Evolutionary conservation across 2,329 filamentous ascomycete species (phyloP), one percentile per base, ranked within the genome.

Genomic region (Mycosphaerelloides madeirae): DNA sequence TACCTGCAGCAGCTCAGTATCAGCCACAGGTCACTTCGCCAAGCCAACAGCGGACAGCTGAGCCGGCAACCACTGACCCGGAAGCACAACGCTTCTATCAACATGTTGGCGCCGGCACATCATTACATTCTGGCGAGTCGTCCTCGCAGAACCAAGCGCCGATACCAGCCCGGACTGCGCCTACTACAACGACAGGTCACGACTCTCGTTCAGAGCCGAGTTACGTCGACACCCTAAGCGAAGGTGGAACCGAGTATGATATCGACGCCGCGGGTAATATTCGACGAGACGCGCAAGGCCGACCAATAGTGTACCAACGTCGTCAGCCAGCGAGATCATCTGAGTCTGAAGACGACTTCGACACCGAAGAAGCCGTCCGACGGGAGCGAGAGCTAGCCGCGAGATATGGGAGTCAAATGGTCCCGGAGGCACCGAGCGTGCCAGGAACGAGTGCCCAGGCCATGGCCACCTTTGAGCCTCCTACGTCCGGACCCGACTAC

Each of bases 241-340:
- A 85, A 63, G 80, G 76, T 63, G 80, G 83, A 67, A 84, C 85
- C 64, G 84, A 89, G 65, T 89, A 85, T 65, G 75, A 78, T 49
- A 76, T 80, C 54, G 80, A 84, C 60, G 71, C 73, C 25, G 68
- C 77, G 43, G 81, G 80, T 49, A 75, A 79, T 54, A 80, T 81
- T 55, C 71, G 79, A 44, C 75, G 73, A 42, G 83, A 85, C 64
- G 70, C 72, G 28, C 73, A 77, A 43, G 83, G 82, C 42, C 75
- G 76, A 41, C 79, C 75, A 42, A 77, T 85, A 64, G 63, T 76
- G 12, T 75, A 71, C 45, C 68, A 76, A 47, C 74, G 46, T 16
- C 55, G 31, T 13, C 41, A 44, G 5, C 47, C 44, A 7, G 41
- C 40, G 3, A 44, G 48, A 6, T 45, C 44, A n/a, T 49, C 31